These are phyloP conservation scores for Fusarium decemcellulare DNA, from an alignment of 2,329 filamentous ascomycete genomes.

Conservation along the genomic window DNA sequence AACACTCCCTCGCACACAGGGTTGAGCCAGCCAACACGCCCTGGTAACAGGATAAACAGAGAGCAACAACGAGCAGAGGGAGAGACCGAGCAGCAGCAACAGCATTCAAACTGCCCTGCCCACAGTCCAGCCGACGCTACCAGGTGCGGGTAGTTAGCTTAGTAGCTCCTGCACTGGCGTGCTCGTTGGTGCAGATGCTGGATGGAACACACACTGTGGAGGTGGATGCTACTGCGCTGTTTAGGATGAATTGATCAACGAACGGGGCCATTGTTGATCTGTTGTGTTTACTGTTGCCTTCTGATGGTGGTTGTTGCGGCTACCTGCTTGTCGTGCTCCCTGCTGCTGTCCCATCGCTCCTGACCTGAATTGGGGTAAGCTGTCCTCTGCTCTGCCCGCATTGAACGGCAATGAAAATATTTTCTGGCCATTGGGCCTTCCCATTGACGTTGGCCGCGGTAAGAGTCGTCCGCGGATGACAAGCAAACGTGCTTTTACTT, in stretches of 20 bases:
- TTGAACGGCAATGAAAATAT: background rate
- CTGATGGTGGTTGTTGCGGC: constrained; percentile 31
- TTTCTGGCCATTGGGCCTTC: constrained; percentile 1
- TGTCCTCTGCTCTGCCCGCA: background rate
- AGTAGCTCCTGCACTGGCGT: constrained; percentile 40
- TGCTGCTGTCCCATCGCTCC: background rate
- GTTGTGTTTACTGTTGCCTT: constrained; percentile 24
- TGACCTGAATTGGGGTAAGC: background rate
- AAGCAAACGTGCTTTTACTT: constrained; percentile 18
- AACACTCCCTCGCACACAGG: constrained; percentile 34
- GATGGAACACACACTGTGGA: constrained; percentile 6
- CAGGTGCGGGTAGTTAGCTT: constrained; percentile 39
- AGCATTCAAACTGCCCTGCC: constrained; percentile 14
- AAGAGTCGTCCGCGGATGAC: background rate
- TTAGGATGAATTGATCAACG: constrained; percentile 25
- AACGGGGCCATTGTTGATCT: constrained; percentile 37
- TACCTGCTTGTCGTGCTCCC: constrained; percentile 12
- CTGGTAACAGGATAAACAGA: constrained; percentile 17
- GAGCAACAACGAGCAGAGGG: background rate
- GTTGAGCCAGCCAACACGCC: constrained; percentile 29
- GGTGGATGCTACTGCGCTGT: constrained; percentile 38
- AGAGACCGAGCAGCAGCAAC: constrained; percentile 8
- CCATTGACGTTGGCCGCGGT: background rate
- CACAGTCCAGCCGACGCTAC: constrained; percentile 46
- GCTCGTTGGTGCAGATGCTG: constrained; percentile 39